Conservation (phyloP, 1,284 basidiomycete species). For the Puccinia brachypodii region DNA sequence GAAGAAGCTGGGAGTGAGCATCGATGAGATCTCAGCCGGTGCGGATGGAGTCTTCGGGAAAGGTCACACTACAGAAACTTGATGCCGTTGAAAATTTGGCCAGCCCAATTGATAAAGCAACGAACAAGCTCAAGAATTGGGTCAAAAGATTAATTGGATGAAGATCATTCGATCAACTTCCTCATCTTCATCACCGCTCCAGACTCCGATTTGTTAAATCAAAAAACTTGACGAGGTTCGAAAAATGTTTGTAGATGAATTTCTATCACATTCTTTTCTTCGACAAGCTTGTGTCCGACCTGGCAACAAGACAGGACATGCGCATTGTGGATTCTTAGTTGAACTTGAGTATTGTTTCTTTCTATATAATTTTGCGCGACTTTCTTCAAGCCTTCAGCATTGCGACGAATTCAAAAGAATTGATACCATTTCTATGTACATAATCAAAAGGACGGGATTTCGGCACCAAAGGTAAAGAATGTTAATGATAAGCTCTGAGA, state of each 20-base stretch:
- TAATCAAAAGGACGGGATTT: conserved; percentile 25
- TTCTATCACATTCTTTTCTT: not conserved
- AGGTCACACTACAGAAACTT: conserved; percentile 1
- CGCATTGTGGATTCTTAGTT: conserved; percentile 27
- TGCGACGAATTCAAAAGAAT: too few species aligned
- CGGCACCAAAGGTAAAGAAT: not conserved
- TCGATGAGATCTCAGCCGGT: not conserved
- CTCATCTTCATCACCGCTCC: conserved; percentile 25
- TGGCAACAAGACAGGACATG: conserved; percentile 6
- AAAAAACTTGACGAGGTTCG: not conserved
- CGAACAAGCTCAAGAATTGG: conserved; percentile 13
- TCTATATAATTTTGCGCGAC: too few species aligned
- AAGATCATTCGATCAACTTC: not conserved
- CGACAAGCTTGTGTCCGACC: not conserved
- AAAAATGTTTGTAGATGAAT: not conserved
- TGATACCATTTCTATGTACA: too few species aligned
- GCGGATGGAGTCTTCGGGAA: not conserved
- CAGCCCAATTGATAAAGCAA: conserved; percentile 6
- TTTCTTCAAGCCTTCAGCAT: too few species aligned
- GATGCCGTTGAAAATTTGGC: conserved; percentile 25
- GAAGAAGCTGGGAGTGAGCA: not conserved
- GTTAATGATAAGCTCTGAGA: not conserved
- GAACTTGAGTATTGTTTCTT: not conserved
- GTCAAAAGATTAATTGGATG: not conserved
- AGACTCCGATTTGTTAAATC: not conserved